Percentiles rank a stretch among this genome's conserved stretches.
phyloP scores from a whole-genome alignment of 2,329 filamentous ascomycete species.

The Bisporella sp. region DNA sequence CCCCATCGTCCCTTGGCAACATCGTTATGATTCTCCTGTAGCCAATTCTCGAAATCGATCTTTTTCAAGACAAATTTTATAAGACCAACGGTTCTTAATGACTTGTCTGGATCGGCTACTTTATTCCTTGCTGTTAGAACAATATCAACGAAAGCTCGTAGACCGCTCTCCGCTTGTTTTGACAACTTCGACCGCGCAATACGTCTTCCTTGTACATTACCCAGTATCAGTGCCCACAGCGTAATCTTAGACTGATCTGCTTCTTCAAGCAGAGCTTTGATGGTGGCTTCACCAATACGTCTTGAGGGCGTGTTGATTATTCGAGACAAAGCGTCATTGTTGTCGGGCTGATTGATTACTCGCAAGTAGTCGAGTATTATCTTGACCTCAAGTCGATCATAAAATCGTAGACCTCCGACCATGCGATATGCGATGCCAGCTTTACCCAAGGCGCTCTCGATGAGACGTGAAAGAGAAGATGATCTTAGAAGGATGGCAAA shows the following conservation, averaged over 20 bases:
- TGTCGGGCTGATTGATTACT: conserved; percentile 75
- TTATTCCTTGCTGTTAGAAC: conserved; percentile 51
- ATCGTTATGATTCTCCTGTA: conserved; percentile 64
- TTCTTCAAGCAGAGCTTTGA: conserved; percentile 68
- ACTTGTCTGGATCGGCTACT: conserved; percentile 28
- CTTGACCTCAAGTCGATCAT: conserved; percentile 85
- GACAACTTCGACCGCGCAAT: conserved; percentile 47
- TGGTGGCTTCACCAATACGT: conserved; percentile 72
- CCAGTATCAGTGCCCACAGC: conserved; percentile 70
- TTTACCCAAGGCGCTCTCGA: conserved; percentile 76
- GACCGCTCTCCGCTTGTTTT: conserved; percentile 46
- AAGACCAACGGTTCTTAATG: conserved; percentile 24
- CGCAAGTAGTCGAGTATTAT: conserved; percentile 81
- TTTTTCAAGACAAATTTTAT: conserved; percentile 53
- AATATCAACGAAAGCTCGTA: conserved; percentile 51
- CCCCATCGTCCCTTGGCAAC: conserved; percentile 76
- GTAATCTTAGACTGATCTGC: conserved; percentile 63
- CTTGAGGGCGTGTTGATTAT: conserved; percentile 81
- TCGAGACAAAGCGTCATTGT: conserved; percentile 77
- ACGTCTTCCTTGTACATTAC: conserved; percentile 43
- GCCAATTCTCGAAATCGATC: conserved; percentile 65
- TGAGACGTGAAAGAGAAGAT: conserved; percentile 72
- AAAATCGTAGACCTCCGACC: conserved; percentile 86
- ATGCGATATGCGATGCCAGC: conserved; percentile 83
- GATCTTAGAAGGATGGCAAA: conserved; percentile 85